These are phyloP conservation scores for Metschnikowia amazonensis DNA, from an alignment of 805 yeast genomes.

Conservation along the genomic window DNA sequence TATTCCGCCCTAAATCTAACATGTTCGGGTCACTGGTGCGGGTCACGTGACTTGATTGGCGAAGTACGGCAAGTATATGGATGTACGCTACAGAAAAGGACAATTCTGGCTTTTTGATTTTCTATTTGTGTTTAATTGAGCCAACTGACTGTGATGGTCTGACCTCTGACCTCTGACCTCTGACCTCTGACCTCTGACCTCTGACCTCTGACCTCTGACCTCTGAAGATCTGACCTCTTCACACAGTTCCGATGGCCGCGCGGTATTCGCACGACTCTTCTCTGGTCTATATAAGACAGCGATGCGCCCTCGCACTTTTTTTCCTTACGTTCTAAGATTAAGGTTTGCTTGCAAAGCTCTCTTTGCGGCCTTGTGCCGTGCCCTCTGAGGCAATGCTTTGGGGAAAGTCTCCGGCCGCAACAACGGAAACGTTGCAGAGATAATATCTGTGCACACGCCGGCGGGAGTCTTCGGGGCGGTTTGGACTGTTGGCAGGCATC, in stretches of 20 bases:
- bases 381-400: constrained; percentile 48
- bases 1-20: too few species aligned
- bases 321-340: constrained; percentile 57
- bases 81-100: too few species aligned
- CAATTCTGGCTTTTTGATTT: too few species aligned
- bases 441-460: constrained; percentile 10
- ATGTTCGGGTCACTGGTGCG: too few species aligned
- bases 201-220: too few species aligned
- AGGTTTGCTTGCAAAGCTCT: constrained; percentile 78
- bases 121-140: too few species aligned
- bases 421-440: constrained; percentile 54
- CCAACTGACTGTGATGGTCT: too few species aligned
- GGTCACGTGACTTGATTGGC: too few species aligned
- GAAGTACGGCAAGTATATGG: too few species aligned
- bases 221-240: too few species aligned
- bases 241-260: neutral
- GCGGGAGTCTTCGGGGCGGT: constrained; percentile 2
- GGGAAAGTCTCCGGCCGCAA: constrained; percentile 86
- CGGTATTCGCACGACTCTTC: constrained; percentile 10
- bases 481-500: neutral
- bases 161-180: too few species aligned
- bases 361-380: constrained; percentile 37
- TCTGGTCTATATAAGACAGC: neutral
- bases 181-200: too few species aligned
- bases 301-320: constrained; percentile 8